Conservation (phyloP, 2,329 filamentous ascomycete species). For the Remersonia thermophila region DNA sequence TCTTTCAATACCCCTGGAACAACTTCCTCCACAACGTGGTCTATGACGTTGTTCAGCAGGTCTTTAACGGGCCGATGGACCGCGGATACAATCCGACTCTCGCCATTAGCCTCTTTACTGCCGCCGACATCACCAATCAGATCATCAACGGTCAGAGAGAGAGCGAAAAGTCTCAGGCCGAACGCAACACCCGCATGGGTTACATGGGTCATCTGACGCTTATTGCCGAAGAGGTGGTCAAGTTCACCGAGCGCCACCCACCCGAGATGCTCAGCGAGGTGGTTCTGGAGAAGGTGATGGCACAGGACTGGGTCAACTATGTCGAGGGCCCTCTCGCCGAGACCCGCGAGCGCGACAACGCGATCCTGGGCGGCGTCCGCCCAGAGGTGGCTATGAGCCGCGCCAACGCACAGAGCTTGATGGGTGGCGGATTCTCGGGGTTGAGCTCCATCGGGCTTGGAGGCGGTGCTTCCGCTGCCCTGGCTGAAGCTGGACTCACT, state of each 20-base stretch:
- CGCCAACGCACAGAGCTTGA: slow-evolving; percentile 38
- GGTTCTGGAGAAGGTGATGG: slow-evolving; percentile 80
- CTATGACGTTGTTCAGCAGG: slow-evolving; percentile 96
- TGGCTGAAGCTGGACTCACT: slow-evolving; percentile 71
- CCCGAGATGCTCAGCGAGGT: slow-evolving; percentile 73
- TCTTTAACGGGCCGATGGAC: slow-evolving; percentile 97
- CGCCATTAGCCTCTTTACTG: slow-evolving; percentile 86
- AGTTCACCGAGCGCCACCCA: slow-evolving; percentile 90
- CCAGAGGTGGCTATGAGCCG: slow-evolving; percentile 80
- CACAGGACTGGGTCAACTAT: slow-evolving; percentile 84
- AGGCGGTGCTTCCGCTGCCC: slow-evolving; percentile 43
- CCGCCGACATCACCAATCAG: slow-evolving; percentile 75
- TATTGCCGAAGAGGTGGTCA: slow-evolving; percentile 96
- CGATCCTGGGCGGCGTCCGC: slow-evolving; percentile 89
- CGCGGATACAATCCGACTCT: slow-evolving; percentile 83
- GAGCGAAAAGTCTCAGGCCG: slow-evolving; percentile 73
- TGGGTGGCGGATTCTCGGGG: slow-evolving; percentile 36
- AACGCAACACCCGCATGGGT: slow-evolving; percentile 80
- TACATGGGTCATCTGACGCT: slow-evolving; percentile 98
- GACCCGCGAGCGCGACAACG: slow-evolving; percentile 90
- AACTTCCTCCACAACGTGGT: slow-evolving; percentile 99
- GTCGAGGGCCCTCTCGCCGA: slow-evolving; percentile 88
- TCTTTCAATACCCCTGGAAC: slow-evolving; percentile 98
- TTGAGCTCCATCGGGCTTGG: slow-evolving; percentile 29
- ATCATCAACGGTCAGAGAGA: slow-evolving; percentile 84